Evolutionary conservation across 331 rosid genomes (phyloP).

Genomic region (Pyracantha coccinea): DNA sequence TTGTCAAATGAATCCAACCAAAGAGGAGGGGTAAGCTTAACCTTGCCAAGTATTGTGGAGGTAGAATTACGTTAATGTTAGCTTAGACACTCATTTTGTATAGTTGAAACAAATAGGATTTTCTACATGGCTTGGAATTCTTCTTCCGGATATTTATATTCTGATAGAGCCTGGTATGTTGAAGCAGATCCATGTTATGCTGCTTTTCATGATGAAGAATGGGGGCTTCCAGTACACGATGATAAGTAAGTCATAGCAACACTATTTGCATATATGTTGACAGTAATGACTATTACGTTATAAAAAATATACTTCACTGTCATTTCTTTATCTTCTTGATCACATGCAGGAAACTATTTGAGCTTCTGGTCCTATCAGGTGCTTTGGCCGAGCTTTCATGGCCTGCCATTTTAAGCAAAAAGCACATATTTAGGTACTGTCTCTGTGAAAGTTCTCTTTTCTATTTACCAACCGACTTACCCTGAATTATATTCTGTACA

Average conservation of each 20-base stretch:
- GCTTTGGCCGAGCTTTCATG: constrained; percentile 73
- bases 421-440: constrained; percentile 65
- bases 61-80: neutral
- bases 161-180: constrained; percentile 29
- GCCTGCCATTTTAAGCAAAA: constrained; percentile 76
- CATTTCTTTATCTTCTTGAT: constrained; percentile 24
- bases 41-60: constrained; percentile 6
- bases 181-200: constrained; percentile 56
- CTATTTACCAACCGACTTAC: neutral
- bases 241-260: constrained; percentile 51
- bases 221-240: constrained; percentile 84
- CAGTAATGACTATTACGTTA: neutral
- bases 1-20: neutral
- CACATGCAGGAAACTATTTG: constrained; percentile 64
- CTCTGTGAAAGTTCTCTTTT: constrained; percentile 1
- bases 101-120: neutral
- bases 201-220: constrained; percentile 74
- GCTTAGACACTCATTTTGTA: neutral
- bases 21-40: neutral
- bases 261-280: constrained; percentile 9
- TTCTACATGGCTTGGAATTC: neutral
- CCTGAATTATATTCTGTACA: neutral
- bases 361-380: constrained; percentile 76
- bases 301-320: neutral
- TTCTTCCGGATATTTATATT: constrained; percentile 5